A percentile compares a stretch with the other conserved stretches of the same genome.
Evolutionary conservation across 2,329 filamentous ascomycete genomes (phyloP).

Genomic region (Fusarium sublunatum): DNA sequence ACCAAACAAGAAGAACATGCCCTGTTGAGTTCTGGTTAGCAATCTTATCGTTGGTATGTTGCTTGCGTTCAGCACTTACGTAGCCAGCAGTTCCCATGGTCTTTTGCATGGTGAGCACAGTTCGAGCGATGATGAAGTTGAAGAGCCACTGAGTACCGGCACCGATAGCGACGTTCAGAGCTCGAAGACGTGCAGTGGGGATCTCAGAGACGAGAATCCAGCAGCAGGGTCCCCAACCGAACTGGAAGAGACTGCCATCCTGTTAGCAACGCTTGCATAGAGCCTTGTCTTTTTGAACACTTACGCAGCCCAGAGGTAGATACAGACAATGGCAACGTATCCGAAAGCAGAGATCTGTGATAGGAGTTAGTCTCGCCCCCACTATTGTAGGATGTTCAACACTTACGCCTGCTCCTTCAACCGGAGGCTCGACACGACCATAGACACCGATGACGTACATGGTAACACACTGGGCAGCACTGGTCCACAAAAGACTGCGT

Average conservation of each 20-base stretch:
- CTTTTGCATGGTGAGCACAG: constrained; percentile 75
- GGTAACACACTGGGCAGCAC: constrained; percentile 67
- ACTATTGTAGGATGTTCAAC: not conserved
- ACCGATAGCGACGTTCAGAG: constrained; percentile 74
- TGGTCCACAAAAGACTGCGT: constrained; percentile 70
- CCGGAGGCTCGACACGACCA: constrained; percentile 69
- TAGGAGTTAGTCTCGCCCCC: not conserved
- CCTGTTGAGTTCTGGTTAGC: constrained; percentile 48
- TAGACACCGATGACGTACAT: constrained; percentile 81
- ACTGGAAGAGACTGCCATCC: constrained; percentile 67
- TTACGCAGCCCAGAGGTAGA: constrained; percentile 75
- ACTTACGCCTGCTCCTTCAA: constrained; percentile 59
- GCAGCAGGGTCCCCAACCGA: constrained; percentile 76
- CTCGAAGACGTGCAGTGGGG: constrained; percentile 72
- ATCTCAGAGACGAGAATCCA: constrained; percentile 80
- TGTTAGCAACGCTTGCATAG: constrained; percentile 31
- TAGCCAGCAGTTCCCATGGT: constrained; percentile 58
- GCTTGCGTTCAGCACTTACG: constrained; percentile 45
- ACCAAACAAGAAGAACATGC: constrained; percentile 76
- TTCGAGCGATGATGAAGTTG: constrained; percentile 75
- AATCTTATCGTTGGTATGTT: not conserved
- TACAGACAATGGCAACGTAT: constrained; percentile 76
- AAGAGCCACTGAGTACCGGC: constrained; percentile 79
- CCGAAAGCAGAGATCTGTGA: constrained; percentile 70
- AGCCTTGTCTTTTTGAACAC: constrained; percentile 20